phyloP scores from a whole-genome alignment of 495 filamentous ascomycete genomes.

The Pseudomonodictys pantanalensis region DNA sequence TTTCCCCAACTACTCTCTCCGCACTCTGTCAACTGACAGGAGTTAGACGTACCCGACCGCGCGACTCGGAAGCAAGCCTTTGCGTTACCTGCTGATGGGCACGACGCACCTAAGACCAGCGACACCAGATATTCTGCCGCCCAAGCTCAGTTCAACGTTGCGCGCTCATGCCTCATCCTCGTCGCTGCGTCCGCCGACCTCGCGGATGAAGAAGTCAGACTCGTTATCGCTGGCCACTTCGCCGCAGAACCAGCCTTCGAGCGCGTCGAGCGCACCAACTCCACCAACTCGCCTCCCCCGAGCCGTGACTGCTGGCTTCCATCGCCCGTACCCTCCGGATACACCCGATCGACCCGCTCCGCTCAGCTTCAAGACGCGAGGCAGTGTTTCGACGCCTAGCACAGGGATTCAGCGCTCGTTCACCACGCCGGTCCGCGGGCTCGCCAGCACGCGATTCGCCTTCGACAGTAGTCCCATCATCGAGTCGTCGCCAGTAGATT shows the following conservation, averaged over 20 bases:
- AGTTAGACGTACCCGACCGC: conserved; percentile 10
- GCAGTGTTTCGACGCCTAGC: background rate
- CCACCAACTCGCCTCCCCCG: background rate
- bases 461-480: background rate
- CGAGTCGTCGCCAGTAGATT: background rate
- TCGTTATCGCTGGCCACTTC: background rate
- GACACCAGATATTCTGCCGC: background rate
- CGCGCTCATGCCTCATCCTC: background rate
- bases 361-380: conserved; percentile 15
- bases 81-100: conserved; percentile 9
- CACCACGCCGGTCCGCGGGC: background rate
- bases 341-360: conserved; percentile 26
- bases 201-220: background rate
- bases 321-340: conserved; percentile 14
- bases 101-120: background rate
- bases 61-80: conserved; percentile 1
- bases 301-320: no score
- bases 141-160: background rate
- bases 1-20: background rate
- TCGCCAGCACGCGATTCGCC: background rate
- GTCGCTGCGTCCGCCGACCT: background rate
- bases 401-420: background rate
- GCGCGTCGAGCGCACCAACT: background rate
- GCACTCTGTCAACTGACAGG: no score
- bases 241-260: background rate